phyloP scores from a whole-genome alignment of 2,329 filamentous ascomycete species.

The Thermothelomyces thermophilus region DNA sequence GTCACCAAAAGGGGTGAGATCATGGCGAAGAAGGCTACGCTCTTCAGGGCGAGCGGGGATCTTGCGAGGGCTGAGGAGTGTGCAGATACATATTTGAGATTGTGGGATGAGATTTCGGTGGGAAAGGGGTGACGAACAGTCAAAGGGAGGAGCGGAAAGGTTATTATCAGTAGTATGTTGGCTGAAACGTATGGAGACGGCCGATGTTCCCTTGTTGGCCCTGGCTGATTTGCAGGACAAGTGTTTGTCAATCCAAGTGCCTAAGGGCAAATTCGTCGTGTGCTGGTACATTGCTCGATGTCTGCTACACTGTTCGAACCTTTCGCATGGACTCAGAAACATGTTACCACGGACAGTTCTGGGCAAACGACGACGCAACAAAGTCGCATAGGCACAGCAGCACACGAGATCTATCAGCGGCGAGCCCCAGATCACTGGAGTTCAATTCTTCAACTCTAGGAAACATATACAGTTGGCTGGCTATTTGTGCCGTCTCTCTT shows the following conservation, averaged over 20 bases:
- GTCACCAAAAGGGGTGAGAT: constrained; percentile 66
- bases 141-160: not conserved
- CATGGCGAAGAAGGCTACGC: constrained; percentile 73
- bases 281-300: no score
- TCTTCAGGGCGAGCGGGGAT: constrained; percentile 66
- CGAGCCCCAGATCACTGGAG: not conserved
- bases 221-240: no score
- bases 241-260: no score
- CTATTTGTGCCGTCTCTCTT: constrained; percentile 4
- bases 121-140: constrained; percentile 8
- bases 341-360: no score
- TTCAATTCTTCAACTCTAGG: constrained; percentile 24
- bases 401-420: not conserved
- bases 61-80: constrained; percentile 57
- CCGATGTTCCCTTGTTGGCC: no score
- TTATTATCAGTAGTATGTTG: not conserved
- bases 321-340: no score
- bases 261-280: no score
- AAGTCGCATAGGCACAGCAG: not conserved
- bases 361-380: not conserved
- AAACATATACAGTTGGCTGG: constrained; percentile 28
- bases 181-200: no score
- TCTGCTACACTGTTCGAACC: no score
- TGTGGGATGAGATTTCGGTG: constrained; percentile 39
- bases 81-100: constrained; percentile 56